These are phyloP conservation scores for Ogataea dorogensis DNA, from an alignment of 805 yeast genomes.

Conservation along the genomic window DNA sequence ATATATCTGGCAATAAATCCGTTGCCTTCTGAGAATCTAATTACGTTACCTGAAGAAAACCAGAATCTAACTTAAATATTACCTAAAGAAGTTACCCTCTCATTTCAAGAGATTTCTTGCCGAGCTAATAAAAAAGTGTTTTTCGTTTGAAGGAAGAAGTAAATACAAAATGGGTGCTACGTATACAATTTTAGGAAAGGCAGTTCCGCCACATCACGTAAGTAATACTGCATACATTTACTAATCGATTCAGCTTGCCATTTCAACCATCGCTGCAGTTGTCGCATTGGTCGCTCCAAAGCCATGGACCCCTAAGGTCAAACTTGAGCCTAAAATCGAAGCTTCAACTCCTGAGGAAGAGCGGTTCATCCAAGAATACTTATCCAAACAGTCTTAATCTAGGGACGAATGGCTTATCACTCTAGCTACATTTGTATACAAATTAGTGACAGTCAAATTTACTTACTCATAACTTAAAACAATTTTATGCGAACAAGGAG, in stretches of 20 bases:
- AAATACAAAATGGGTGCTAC: conserved; percentile 66
- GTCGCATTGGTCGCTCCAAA: conserved; percentile 65
- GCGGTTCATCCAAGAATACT: conserved; percentile 74
- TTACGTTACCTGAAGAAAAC: no score
- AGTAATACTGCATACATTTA: conserved; percentile 21
- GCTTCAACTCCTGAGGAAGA: conserved; percentile 88
- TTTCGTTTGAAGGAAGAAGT: not conserved
- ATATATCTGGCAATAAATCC: no score
- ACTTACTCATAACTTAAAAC: no score
- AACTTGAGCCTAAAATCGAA: conserved; percentile 63
- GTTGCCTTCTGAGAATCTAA: no score
- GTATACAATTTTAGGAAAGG: conserved; percentile 79
- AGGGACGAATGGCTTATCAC: conserved; percentile 25
- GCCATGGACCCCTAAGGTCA: conserved; percentile 63
- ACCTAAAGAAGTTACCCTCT: not conserved
- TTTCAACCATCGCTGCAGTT: conserved; percentile 76
- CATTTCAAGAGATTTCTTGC: not conserved
- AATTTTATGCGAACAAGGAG: not conserved
- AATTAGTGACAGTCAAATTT: not conserved
- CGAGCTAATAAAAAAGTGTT: no score
- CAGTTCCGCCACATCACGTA: conserved; percentile 78
- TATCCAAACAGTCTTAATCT: conserved; percentile 37
- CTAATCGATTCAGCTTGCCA: conserved; percentile 49
- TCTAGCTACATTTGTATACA: not conserved
- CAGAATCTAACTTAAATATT: not conserved